Evolutionary conservation across 352 stramenopile genomes (phyloP).

Genomic region (Phytophthora kernoviae): DNA sequence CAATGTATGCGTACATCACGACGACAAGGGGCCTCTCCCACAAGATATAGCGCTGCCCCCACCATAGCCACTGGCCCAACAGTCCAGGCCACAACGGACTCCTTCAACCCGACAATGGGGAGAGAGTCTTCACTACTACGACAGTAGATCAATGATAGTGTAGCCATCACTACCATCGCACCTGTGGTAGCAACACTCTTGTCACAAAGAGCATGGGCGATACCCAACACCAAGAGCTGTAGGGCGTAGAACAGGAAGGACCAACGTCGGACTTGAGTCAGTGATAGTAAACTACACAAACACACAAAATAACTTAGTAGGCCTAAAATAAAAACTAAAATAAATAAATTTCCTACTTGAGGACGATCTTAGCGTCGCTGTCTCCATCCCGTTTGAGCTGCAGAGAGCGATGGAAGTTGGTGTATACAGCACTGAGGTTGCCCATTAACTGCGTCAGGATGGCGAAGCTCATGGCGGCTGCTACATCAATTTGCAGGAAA

Average conservation of each 20-base stretch:
- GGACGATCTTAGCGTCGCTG: conserved; percentile 48
- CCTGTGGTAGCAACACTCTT: conserved; percentile 43
- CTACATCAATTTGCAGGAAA: conserved; percentile 47
- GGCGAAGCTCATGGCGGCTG: conserved; percentile 42
- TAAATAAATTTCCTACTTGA: conserved; percentile 51
- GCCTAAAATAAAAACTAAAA: conserved; percentile 3
- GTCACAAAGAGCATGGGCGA: conserved; percentile 43
- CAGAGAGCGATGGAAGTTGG: conserved; percentile 72
- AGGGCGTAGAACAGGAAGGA: conserved; percentile 60
- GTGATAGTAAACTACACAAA: conserved; percentile 56
- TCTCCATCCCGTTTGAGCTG: conserved; percentile 42
- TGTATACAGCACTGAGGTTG: conserved; percentile 77
- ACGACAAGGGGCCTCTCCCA: conserved; percentile 50
- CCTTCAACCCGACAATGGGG: conserved; percentile 49
- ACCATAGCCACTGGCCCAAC: conserved; percentile 64
- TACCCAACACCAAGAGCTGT: conserved; percentile 43
- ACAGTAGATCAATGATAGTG: conserved; percentile 66
- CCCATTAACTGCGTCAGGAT: conserved; percentile 70
- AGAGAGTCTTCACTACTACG: conserved; percentile 36
- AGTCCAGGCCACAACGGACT: conserved; percentile 51
- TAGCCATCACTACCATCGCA: conserved; percentile 33
- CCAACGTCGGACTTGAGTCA: conserved; percentile 77
- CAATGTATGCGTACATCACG: conserved; percentile 58
- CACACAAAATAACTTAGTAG: conserved; percentile 11
- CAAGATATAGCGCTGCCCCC: conserved; percentile 55